These are phyloP conservation scores for Teratosphaeria nubilosa DNA, from an alignment of 2,329 filamentous ascomycete species.

Conservation along the genomic window DNA sequence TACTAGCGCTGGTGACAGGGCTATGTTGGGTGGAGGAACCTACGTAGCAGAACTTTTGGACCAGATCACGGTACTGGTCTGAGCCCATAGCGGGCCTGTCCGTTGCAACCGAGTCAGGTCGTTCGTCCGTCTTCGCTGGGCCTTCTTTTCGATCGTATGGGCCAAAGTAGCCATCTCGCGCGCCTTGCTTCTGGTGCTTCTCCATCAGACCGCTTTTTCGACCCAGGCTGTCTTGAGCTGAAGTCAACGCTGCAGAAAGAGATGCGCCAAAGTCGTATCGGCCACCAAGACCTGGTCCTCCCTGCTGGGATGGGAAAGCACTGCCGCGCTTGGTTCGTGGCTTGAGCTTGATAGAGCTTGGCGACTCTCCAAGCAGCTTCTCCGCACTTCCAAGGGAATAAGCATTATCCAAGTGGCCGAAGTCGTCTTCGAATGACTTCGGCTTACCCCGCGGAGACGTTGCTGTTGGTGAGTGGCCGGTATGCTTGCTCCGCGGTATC, in stretches of 20 bases:
- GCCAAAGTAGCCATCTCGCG: slow-evolving; percentile 28
- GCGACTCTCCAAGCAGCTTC: slow-evolving; percentile 48
- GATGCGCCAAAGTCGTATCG: slow-evolving; percentile 97
- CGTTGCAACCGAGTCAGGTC: slow-evolving; percentile 46
- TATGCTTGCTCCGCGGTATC: slow-evolving; percentile 41
- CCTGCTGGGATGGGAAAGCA: slow-evolving; percentile 43
- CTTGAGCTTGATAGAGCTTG: slow-evolving; percentile 58
- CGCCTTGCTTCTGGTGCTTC: slow-evolving; percentile 27
- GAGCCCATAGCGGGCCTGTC: slow-evolving; percentile 67
- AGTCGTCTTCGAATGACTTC: slow-evolving; percentile 56
- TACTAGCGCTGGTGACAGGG: not conserved
- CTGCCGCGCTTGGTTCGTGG: slow-evolving; percentile 49
- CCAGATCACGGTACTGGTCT: slow-evolving; percentile 87
- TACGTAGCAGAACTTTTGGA: slow-evolving; percentile 99
- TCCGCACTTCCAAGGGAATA: slow-evolving; percentile 35
- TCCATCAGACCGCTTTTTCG: slow-evolving; percentile 43
- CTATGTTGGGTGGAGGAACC: slow-evolving; percentile 44
- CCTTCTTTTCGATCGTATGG: slow-evolving; percentile 24
- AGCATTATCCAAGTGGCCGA: slow-evolving; percentile 45
- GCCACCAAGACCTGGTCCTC: slow-evolving; percentile 63
- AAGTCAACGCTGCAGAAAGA: slow-evolving; percentile 68
- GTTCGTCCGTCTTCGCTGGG: slow-evolving; percentile 21
- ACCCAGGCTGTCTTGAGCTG: slow-evolving; percentile 54
- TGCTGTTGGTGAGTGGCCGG: slow-evolving; percentile 22
- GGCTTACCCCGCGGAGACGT: slow-evolving; percentile 40